Percentiles rank a stretch among this genome's conserved stretches.
Evolutionary conservation across 1,284 basidiomycete genomes (phyloP).

Genomic region (Ceratorhiza oryzae-sativae): DNA sequence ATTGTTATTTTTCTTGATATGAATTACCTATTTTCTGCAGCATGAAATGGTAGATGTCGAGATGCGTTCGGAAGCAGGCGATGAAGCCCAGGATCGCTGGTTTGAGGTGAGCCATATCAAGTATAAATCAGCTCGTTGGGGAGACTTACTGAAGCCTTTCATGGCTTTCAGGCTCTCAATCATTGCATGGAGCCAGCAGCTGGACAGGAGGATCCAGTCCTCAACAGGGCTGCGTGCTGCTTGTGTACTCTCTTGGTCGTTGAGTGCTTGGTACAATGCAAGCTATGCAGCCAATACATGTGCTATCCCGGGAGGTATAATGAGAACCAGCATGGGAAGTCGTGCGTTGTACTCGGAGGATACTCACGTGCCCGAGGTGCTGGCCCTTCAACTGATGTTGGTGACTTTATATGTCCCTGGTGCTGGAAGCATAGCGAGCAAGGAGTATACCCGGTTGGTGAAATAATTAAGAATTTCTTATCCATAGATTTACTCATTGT

Average conservation of each 20-base stretch:
- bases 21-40: neutral
- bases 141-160: neutral
- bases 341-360: neutral
- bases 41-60: neutral
- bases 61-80: neutral
- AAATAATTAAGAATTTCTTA: neutral
- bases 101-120: slow-evolving; percentile 10
- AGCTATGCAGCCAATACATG: neutral
- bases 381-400: neutral
- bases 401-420: neutral
- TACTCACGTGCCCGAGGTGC: neutral
- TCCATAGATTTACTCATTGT: neutral
- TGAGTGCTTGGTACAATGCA: slow-evolving; percentile 1
- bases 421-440: slow-evolving; percentile 13
- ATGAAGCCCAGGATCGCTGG: neutral
- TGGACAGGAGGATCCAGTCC: neutral
- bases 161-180: neutral
- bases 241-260: neutral
- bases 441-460: slow-evolving; percentile 9
- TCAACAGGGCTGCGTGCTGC: neutral
- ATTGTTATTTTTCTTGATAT: neutral
- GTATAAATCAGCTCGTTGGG: neutral
- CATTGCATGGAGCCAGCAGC: neutral
- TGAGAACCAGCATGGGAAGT: neutral
- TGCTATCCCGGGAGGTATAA: slow-evolving; percentile 7